Percentiles rank a stretch among this genome's conserved stretches.
phyloP scores from a whole-genome alignment of 192 early-diverging fungal species.

The Coemansia furcata region DNA sequence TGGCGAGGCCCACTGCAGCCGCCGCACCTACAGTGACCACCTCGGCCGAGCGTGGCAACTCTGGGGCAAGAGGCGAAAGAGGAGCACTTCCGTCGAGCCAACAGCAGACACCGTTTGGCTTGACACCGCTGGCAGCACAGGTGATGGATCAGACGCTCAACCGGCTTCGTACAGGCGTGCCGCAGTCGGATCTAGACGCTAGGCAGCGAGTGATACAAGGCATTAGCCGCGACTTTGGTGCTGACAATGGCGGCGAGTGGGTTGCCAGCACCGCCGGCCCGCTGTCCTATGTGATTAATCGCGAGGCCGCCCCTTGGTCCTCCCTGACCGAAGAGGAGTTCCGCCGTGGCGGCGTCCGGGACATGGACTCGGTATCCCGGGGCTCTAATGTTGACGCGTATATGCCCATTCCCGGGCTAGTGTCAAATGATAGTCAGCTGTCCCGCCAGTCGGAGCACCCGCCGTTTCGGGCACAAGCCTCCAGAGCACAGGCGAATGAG shows the following conservation, averaged over 20 bases:
- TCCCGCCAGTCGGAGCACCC: neutral
- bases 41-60: neutral
- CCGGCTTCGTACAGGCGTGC: neutral
- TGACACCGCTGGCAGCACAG: neutral
- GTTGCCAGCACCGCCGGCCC: neutral
- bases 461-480: conserved; percentile 6
- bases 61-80: neutral
- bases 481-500: conserved; percentile 38
- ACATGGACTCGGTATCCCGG: conserved; percentile 1
- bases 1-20: conserved; percentile 16
- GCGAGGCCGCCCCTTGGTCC: conserved; percentile 9
- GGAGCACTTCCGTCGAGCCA: neutral
- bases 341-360: conserved; percentile 8
- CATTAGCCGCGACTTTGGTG: conserved; percentile 27
- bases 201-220: conserved; percentile 4
- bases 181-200: neutral
- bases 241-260: conserved; percentile 35
- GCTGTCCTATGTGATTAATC: conserved; percentile 11
- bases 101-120: neutral
- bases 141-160: neutral
- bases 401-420: conserved; percentile 21
- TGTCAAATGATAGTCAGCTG: neutral
- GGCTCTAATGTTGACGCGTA: conserved; percentile 13
- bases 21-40: neutral
- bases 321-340: conserved; percentile 23